Conservation (phyloP, 208 protist species). For the Acanthamoeba castellanii region DNA sequence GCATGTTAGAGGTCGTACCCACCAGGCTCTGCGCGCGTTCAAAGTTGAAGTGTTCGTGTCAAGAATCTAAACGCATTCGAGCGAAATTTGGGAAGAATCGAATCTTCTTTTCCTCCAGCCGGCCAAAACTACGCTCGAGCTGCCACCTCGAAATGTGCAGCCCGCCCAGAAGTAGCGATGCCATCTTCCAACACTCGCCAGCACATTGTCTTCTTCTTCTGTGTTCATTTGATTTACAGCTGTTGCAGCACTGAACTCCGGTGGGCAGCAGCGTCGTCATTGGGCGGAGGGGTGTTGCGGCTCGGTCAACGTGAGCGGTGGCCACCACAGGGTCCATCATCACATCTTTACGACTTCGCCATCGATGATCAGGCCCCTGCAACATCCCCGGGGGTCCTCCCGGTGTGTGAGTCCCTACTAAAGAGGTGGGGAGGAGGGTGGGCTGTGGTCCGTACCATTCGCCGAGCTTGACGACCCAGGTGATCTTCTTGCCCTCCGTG, state of each 20-base stretch:
- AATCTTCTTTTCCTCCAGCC: not conserved
- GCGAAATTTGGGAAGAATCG: not conserved
- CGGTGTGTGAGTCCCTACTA: too few species aligned
- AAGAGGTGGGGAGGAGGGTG: not conserved
- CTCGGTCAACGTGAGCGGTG: too few species aligned
- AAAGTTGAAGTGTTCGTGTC: not conserved
- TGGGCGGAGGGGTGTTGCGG: too few species aligned
- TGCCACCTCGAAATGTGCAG: too few species aligned
- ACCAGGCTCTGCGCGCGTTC: not conserved
- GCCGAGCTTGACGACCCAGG: not conserved
- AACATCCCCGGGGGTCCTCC: too few species aligned
- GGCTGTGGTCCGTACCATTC: not conserved
- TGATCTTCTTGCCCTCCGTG: slow-evolving; percentile 41
- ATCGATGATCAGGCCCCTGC: slow-evolving; percentile 37
- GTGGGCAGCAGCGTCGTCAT: too few species aligned
- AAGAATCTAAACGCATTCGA: not conserved
- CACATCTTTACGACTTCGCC: not conserved
- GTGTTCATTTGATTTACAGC: too few species aligned
- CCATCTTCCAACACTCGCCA: too few species aligned
- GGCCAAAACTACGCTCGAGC: too few species aligned
- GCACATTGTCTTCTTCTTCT: too few species aligned
- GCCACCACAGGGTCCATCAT: not conserved
- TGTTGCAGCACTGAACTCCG: too few species aligned
- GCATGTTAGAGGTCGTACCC: not conserved
- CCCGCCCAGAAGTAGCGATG: too few species aligned